These are phyloP conservation scores for Microbotryomycetes sp. DNA, from an alignment of 1,284 basidiomycete genomes.

Conservation along the genomic window DNA sequence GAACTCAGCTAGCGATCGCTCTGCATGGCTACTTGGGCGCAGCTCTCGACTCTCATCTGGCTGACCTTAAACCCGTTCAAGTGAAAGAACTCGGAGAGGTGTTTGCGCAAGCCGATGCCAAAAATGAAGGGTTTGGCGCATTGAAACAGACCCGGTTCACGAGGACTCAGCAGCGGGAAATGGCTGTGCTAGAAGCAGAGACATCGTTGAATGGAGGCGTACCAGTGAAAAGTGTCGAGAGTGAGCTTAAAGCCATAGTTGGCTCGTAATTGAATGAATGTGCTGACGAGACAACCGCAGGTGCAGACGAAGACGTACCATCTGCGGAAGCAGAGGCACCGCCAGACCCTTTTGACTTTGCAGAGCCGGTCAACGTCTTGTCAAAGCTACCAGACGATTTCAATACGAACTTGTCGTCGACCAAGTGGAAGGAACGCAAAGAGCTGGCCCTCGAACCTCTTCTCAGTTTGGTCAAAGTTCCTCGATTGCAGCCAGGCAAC, in stretches of 20 bases:
- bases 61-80: conserved; percentile 97
- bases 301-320: conserved; percentile 29
- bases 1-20: conserved; percentile 64
- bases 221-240: too few relatives aligned
- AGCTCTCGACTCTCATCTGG: conserved; percentile 72
- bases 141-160: conserved; percentile 75
- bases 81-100: conserved; percentile 89
- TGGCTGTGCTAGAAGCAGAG: conserved; percentile 35
- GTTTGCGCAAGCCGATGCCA: conserved; percentile 76
- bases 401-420: conserved; percentile 67
- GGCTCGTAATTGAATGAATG: too few relatives aligned
- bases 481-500: conserved; percentile 70
- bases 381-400: conserved; percentile 68
- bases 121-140: conserved; percentile 66
- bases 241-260: too few relatives aligned
- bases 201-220: too few relatives aligned
- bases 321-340: conserved; percentile 43
- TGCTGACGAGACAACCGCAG: too few relatives aligned
- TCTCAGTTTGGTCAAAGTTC: conserved; percentile 61
- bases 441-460: conserved; percentile 79
- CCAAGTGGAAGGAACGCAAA: conserved; percentile 98
- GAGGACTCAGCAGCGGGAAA: conserved; percentile 65
- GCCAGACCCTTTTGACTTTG: conserved; percentile 73
- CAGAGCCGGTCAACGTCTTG: conserved; percentile 74
- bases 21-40: conserved; percentile 86